Evolutionary conservation across 495 filamentous ascomycete genomes (phyloP), one percentile per base, ranked within the genome.

Genomic region (Tuber microsphaerosporum): DNA sequence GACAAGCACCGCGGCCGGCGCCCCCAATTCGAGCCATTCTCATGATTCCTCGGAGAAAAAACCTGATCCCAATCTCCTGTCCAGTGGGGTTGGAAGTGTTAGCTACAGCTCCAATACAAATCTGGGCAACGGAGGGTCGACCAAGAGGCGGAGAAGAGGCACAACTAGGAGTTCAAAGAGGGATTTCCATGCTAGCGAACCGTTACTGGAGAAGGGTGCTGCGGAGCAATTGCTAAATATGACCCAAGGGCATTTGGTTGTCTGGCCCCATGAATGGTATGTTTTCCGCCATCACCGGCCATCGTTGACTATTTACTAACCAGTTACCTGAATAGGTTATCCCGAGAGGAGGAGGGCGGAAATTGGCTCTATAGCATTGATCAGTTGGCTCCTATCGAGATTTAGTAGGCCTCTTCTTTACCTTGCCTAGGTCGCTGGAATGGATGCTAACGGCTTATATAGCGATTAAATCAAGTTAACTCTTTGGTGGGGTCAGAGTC

Each of bases 301-400:
- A 19, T 10, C 19, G 42, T 70, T 75, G 17, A 75, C n/a, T 51
- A 10, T 65, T 65, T 31, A 16, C 56, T 65, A 42, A 71, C 31
- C 45, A n/a, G 39, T 43, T 51, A 2, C n/a, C 10, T n/a, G 48
- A 56, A 56, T 20, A 75, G 73, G 77, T 88, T 99, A 70, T 88
- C 88, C 73, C 91, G 90, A 79, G 96, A 97, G 85, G 95, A 97
- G 85, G 89, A 90, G 79, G 92, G 91, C 77, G 93, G 93, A 56
- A 97, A 97, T 83, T 99, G 96, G 96, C 89, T 98, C 70, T 98
- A 97, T 84, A 92, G 92, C 84, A 91, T 97, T 70, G 95, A 99
- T 84, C 91, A 95, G 82, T 89, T 99, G 83, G 96, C 95, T 78
- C 95, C 95, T 71, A 86, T 98, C 85, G 93, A 97, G 85, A 99